Evolutionary conservation across 331 rosid species (phyloP).

Genomic region (Prunus yedoensis): DNA sequence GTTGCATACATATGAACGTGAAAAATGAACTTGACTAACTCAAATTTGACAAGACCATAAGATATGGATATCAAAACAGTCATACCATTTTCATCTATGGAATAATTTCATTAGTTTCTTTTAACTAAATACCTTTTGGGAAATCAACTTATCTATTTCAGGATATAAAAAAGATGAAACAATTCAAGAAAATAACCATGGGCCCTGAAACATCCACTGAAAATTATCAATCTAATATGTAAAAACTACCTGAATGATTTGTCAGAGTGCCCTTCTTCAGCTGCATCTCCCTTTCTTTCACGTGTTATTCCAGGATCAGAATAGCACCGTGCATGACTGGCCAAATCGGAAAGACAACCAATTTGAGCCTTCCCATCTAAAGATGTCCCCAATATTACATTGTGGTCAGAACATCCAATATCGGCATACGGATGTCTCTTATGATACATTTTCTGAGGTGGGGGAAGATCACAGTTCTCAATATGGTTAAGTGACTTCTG

Average conservation of each 20-base stretch:
- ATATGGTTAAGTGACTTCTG: constrained; percentile 52
- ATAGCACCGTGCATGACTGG: constrained; percentile 26
- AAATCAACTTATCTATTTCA: neutral
- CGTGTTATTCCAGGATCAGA: constrained; percentile 28
- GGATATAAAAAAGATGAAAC: neutral
- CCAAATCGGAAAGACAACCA: constrained; percentile 28
- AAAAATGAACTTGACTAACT: neutral
- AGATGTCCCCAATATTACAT: constrained; percentile 34
- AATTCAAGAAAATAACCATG: neutral
- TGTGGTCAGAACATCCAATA: constrained; percentile 31
- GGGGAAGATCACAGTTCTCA: constrained; percentile 96
- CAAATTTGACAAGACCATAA: too few relatives aligned
- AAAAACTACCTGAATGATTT: constrained; percentile 54
- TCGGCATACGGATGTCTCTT: constrained; percentile 42
- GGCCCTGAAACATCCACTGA: neutral
- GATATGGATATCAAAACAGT: neutral
- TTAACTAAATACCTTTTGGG: neutral
- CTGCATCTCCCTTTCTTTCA: constrained; percentile 22
- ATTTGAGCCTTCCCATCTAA: constrained; percentile 35
- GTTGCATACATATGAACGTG: neutral
- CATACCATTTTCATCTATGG: neutral
- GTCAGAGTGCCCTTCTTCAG: constrained; percentile 34
- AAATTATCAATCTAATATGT: constrained; percentile 10
- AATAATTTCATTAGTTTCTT: too few relatives aligned
- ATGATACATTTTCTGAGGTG: constrained; percentile 64